phyloP scores from a whole-genome alignment of 257 asterid species.

The Solanum lignicaule region DNA sequence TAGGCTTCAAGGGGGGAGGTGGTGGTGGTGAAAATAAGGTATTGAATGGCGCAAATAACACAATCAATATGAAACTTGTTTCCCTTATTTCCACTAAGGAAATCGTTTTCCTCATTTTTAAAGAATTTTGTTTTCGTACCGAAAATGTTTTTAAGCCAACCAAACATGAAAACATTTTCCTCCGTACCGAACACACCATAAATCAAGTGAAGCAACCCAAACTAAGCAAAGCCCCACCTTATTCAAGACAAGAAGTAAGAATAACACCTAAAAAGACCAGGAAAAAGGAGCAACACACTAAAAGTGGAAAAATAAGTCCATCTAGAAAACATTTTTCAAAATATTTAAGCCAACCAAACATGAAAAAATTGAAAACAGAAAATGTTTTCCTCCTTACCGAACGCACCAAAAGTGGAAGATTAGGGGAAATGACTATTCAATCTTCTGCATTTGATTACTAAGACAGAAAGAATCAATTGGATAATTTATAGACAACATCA shows the following conservation, averaged over 20 bases:
- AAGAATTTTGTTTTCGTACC: background rate
- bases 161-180: background rate
- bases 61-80: background rate
- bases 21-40: background rate
- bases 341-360: background rate
- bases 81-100: background rate
- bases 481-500: background rate
- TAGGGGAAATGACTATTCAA: background rate
- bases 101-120: background rate
- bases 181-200: background rate
- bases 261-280: background rate
- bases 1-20: background rate
- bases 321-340: background rate
- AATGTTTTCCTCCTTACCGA: background rate
- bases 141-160: background rate
- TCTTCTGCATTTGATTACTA: background rate
- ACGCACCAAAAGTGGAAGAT: background rate
- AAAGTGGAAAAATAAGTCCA: background rate
- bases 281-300: background rate
- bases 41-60: accelerated
- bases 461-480: background rate
- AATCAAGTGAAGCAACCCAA: background rate
- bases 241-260: background rate
- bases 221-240: background rate
- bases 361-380: background rate